Evolutionary conservation across 176 grass and related monocot species (phyloP).

Genomic region (Avena insularis): DNA sequence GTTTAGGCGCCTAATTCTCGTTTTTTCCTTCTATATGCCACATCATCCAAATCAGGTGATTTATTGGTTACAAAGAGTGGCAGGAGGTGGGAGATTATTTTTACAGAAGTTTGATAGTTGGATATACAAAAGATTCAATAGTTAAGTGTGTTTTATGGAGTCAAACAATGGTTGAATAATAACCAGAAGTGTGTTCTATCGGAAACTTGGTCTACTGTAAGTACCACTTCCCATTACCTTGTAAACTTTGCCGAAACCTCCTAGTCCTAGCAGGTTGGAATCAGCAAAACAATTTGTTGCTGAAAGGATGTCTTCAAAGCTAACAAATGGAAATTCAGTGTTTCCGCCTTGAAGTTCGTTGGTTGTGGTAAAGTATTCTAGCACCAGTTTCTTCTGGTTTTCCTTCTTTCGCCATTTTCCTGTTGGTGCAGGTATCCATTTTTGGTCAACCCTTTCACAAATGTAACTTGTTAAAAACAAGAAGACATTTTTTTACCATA

Average conservation of each 20-base stretch:
- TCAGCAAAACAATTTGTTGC: constrained; percentile 50
- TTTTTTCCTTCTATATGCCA: not conserved
- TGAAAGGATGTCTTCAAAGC: constrained; percentile 29
- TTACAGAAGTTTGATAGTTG: not conserved
- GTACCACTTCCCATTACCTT: constrained; percentile 29
- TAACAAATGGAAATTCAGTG: constrained; percentile 29
- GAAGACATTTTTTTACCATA: not conserved
- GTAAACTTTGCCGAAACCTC: constrained; percentile 55
- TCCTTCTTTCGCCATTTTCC: not conserved
- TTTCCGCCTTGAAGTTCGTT: not conserved
- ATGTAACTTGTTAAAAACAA: not conserved
- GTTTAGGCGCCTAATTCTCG: not conserved
- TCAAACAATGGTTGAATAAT: not conserved
- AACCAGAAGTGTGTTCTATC: not conserved
- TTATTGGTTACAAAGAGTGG: not conserved
- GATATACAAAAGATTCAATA: not conserved
- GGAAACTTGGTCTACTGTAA: not conserved
- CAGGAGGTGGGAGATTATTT: not conserved
- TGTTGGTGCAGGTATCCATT: not conserved
- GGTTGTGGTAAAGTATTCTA: not conserved
- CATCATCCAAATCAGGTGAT: not conserved
- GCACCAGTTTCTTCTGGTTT: not conserved
- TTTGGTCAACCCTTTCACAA: not conserved
- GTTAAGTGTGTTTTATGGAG: not conserved
- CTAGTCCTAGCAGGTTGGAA: constrained; percentile 47